Conservation (phyloP, 2,329 filamentous ascomycete genomes). For the Pseudopithomyces maydicus region DNA sequence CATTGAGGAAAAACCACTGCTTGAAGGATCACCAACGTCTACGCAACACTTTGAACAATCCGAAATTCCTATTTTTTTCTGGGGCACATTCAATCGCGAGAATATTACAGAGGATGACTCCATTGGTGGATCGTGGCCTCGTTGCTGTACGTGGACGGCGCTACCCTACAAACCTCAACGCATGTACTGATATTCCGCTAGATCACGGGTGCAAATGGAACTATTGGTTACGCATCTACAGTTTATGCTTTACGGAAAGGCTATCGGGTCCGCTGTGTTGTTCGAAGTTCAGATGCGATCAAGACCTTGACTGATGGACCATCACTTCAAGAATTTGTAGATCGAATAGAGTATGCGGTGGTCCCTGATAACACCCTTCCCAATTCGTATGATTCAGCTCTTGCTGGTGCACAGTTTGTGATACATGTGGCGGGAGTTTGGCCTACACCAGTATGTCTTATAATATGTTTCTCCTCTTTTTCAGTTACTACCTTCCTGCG, state of each 20-base stretch:
- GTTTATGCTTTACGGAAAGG: constrained; percentile 31
- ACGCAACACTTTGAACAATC: no score
- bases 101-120: constrained; percentile 10
- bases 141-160: constrained; percentile 27
- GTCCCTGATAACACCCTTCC: constrained; percentile 35
- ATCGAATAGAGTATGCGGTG: constrained; percentile 28
- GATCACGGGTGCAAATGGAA: constrained; percentile 44
- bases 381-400: constrained; percentile 34
- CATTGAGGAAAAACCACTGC: no score
- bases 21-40: no score
- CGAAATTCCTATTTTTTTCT: not conserved
- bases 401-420: constrained; percentile 29
- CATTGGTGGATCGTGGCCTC: constrained; percentile 19
- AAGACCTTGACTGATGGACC: constrained; percentile 27
- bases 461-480: not conserved
- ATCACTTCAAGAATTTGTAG: constrained; percentile 29
- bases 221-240: constrained; percentile 38
- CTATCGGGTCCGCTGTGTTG: constrained; percentile 40
- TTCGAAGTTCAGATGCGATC: constrained; percentile 35
- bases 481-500: not conserved
- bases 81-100: not conserved
- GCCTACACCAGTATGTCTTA: constrained; percentile 31
- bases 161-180: not conserved
- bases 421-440: constrained; percentile 42
- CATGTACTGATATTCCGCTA: constrained; percentile 11